These are phyloP conservation scores for Vitis hybrid DNA, from an alignment of 177 flowering plant genomes.

Conservation along the genomic window DNA sequence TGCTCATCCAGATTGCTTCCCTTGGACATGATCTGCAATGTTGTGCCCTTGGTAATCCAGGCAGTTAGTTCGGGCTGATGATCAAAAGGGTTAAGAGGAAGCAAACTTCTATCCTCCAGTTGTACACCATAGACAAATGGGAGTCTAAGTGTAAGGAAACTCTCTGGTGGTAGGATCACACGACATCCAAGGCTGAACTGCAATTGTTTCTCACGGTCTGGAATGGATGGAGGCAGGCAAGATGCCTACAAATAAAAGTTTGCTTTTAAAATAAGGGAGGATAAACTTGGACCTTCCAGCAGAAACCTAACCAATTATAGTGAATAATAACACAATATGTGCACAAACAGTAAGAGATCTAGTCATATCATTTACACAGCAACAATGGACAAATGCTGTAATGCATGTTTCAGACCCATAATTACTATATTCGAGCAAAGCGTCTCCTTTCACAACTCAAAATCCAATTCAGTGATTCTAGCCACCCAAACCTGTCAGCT, in stretches of 20 bases:
- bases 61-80: constrained; percentile 84
- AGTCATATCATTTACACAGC: background rate
- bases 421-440: background rate
- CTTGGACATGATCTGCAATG: constrained; percentile 60
- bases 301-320: background rate
- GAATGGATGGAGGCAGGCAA: constrained; percentile 56
- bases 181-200: constrained; percentile 70
- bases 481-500: constrained; percentile 1
- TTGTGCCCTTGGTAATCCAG: constrained; percentile 65
- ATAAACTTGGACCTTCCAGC: background rate
- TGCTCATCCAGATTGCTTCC: constrained; percentile 33
- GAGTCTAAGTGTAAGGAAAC: constrained; percentile 73
- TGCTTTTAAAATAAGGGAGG: background rate
- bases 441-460: background rate
- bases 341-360: background rate
- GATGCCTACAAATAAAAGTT: constrained; percentile 48
- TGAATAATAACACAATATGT: background rate
- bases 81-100: constrained; percentile 64
- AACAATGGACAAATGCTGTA: background rate
- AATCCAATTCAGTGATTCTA: background rate
- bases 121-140: constrained; percentile 86
- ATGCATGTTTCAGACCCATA: background rate
- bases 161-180: constrained; percentile 87
- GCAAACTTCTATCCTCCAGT: constrained; percentile 51
- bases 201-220: constrained; percentile 50